These are phyloP conservation scores for Neofusicoccum umdonicola DNA, from an alignment of 2,329 filamentous ascomycete species.

Conservation along the genomic window DNA sequence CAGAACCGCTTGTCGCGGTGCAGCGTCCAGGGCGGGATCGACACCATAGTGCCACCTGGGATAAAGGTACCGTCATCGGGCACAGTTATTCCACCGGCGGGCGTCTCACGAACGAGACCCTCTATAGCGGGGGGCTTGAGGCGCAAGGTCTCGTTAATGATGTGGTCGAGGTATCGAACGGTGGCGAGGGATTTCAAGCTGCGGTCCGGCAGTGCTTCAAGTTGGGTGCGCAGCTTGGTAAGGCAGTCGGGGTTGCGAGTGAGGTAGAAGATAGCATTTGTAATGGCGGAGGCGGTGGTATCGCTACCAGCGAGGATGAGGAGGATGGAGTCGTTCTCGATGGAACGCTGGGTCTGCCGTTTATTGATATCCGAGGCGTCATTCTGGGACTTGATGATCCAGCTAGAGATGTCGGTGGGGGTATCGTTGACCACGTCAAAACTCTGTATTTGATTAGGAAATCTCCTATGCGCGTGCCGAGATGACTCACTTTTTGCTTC, in stretches of 20 bases:
- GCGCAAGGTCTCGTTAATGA: conserved; percentile 45
- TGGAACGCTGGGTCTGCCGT: conserved; percentile 20
- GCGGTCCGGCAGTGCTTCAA: conserved; percentile 30
- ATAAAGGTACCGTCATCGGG: conserved; percentile 38
- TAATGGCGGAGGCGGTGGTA: conserved; percentile 4
- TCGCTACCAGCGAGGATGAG: conserved; percentile 33
- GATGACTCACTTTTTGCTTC: conserved; percentile 3
- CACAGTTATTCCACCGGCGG: conserved; percentile 36
- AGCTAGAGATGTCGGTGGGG: conserved; percentile 10
- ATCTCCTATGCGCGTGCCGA: neutral
- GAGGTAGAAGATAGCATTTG: conserved; percentile 21
- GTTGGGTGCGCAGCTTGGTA: conserved; percentile 9
- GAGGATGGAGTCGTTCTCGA: conserved; percentile 34
- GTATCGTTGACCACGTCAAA: neutral
- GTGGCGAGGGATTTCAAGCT: conserved; percentile 29
- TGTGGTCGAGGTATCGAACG: conserved; percentile 35
- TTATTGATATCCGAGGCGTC: conserved; percentile 15
- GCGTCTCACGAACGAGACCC: conserved; percentile 37
- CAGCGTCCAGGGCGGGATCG: conserved; percentile 23
- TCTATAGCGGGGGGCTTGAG: conserved; percentile 41
- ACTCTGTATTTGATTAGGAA: neutral
- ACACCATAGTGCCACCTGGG: conserved; percentile 29
- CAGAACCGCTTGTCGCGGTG: conserved; percentile 15
- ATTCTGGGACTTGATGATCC: conserved; percentile 1
- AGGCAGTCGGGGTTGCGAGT: conserved; percentile 17